phyloP scores from a whole-genome alignment of 345 rosid species.

The Bruguiera parviflora region DNA sequence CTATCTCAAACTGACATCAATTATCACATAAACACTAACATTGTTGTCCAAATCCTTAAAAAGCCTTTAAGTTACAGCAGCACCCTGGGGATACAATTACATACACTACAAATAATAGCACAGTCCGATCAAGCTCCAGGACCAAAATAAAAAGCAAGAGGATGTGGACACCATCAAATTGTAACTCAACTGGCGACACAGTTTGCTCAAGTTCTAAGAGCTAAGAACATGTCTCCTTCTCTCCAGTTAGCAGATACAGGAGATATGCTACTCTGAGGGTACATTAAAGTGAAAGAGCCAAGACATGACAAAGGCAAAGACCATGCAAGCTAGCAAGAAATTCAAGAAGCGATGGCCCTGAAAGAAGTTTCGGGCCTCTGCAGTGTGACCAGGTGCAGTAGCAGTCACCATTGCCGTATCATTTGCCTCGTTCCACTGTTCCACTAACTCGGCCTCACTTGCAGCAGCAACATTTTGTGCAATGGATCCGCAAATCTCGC shows the following conservation, averaged over 20 bases:
- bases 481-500: constrained; percentile 89
- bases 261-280: constrained; percentile 34
- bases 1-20: too few species aligned
- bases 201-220: neutral
- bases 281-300: constrained; percentile 95
- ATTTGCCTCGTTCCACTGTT: constrained; percentile 41
- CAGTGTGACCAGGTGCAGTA: constrained; percentile 24
- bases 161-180: neutral
- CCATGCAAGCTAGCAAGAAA: constrained; percentile 88
- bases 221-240: neutral
- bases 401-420: constrained; percentile 34
- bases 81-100: neutral
- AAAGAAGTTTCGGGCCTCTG: constrained; percentile 59
- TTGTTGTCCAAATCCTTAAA: too few species aligned
- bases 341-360: constrained; percentile 81
- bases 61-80: too few species aligned
- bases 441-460: constrained; percentile 45
- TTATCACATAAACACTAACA: too few species aligned
- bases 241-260: constrained; percentile 4
- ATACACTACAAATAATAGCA: neutral
- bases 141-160: constrained; percentile 15
- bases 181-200: neutral
- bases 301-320: constrained; percentile 87
- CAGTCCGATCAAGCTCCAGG: constrained; percentile 10
- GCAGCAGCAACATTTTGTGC: constrained; percentile 62